Evolutionary conservation across 1,139 yeast genomes (phyloP), one percentile per base, ranked within the genome.

Genomic region (Nakaseomyces sp.): DNA sequence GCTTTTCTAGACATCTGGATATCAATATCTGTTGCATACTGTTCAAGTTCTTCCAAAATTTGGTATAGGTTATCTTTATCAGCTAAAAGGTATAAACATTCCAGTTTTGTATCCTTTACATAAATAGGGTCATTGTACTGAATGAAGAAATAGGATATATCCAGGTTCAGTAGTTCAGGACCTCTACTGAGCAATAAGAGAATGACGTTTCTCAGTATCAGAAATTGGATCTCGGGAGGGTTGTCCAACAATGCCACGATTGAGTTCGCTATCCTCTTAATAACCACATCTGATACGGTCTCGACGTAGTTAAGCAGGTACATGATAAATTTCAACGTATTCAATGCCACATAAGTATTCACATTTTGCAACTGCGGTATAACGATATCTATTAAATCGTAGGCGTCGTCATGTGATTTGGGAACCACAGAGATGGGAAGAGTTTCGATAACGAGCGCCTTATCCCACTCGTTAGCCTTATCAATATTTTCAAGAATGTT

Each of bases 91-190:
- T 84, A 87, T 24, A 89, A 78, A 45, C 91, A 83, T 58, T 89
- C 97, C 39, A 91, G 69, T 57, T 91, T 89, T 8, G 96, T 85
- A 54, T 88, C 93, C 61, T 88, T 87, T 57, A 91, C 81, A 60
- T 84, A 91, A 18, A 85, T 79, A 0, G 94, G 93, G 60, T 89
- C 96, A 57, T 83, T 82, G 55, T 77, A 85, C 50, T 79, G 79
- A 63, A 93, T 81, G 62, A 86, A 87, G 60, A 89, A 86, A 66
- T 79, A 76, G 46, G 79, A 77, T 22, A 82, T 87, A 51, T 83
- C 93, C 44, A 86, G 69, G 18, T 70, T 67, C 18, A 67, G 58
- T 5, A 85, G 66, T 47, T 86, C 68, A 17, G 76, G 72, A 16
- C 81, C 80, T 47, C 80, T 74, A 36, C 87, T 79, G 47, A 88